phyloP scores from a whole-genome alignment of 345 rosid species.

The Iberis pinnata region DNA sequence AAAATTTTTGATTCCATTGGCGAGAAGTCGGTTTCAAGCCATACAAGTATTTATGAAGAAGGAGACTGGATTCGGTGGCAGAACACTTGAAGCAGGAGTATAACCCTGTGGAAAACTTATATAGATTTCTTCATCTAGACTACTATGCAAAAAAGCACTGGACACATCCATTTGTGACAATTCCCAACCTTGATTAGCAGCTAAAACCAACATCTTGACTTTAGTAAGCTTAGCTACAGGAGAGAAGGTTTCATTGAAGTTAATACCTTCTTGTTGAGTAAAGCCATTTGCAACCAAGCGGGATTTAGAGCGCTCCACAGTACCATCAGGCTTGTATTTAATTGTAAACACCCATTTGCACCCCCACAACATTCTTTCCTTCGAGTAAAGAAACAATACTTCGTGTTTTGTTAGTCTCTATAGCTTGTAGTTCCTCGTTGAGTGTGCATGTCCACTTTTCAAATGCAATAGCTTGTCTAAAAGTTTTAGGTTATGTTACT shows the following conservation, averaged over 20 bases:
- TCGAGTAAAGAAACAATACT: background rate
- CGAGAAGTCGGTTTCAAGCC: background rate
- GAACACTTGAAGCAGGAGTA: rapidly evolving
- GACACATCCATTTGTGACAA: background rate
- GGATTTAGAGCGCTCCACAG: background rate
- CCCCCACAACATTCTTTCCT: background rate
- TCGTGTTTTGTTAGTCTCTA: background rate
- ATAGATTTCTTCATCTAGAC: background rate
- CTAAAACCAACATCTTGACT: background rate
- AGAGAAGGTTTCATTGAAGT: background rate
- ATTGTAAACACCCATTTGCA: background rate
- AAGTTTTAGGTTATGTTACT: background rate
- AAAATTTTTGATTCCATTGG: background rate
- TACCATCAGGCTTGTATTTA: background rate
- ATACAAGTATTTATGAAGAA: background rate
- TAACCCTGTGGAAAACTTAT: background rate
- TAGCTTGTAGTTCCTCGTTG: background rate
- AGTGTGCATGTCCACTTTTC: background rate
- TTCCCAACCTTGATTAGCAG: background rate
- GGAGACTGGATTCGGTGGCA: background rate
- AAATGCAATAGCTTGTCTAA: background rate
- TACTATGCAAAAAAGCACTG: background rate
- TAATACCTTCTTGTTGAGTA: background rate
- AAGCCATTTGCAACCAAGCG: background rate
- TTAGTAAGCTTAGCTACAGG: background rate